A percentile compares a stretch with the other conserved stretches of the same genome.
phyloP scores from a whole-genome alignment of 1,284 basidiomycete species.

The Termitomyces sp. region DNA sequence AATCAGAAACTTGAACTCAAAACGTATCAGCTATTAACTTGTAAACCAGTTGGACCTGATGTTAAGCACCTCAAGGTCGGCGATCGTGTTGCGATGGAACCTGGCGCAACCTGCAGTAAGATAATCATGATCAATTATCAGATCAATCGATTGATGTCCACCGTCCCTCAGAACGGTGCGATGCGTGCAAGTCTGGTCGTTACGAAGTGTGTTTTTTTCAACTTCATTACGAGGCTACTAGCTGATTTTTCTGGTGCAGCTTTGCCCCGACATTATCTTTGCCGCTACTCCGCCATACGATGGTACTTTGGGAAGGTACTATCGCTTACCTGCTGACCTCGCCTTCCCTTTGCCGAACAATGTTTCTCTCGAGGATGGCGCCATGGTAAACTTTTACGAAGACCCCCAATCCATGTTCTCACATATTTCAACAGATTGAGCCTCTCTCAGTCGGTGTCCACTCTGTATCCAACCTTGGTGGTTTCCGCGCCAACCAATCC shows the following conservation, averaged over 20 bases:
- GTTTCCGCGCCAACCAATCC: slow-evolving; percentile 67
- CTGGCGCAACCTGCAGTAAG: slow-evolving; percentile 69
- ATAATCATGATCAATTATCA: slow-evolving; percentile 21
- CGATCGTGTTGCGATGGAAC: slow-evolving; percentile 85
- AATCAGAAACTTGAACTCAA: background rate
- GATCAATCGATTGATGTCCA: slow-evolving; percentile 2
- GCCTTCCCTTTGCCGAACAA: slow-evolving; percentile 70
- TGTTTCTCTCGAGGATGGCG: slow-evolving; percentile 78
- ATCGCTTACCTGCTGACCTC: slow-evolving; percentile 70
- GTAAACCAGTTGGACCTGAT: slow-evolving; percentile 50
- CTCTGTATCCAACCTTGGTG: slow-evolving; percentile 75
- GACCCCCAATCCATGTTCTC: background rate
- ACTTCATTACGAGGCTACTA: background rate
- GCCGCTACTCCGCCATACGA: slow-evolving; percentile 89
- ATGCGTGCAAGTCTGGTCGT: slow-evolving; percentile 71
- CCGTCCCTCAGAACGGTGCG: slow-evolving; percentile 39
- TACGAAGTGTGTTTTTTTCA: slow-evolving; percentile 57
- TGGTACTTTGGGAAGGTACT: slow-evolving; percentile 83
- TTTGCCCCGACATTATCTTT: slow-evolving; percentile 77
- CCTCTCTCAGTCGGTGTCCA: slow-evolving; percentile 92
- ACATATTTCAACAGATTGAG: slow-evolving; percentile 68
- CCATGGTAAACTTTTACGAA: slow-evolving; percentile 52
- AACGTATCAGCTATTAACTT: background rate
- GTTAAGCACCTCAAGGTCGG: slow-evolving; percentile 76
- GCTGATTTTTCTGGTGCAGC: slow-evolving; percentile 29